Conservation (phyloP, 371 early-diverging fungal species). For the Apophysomyces variabilis region DNA sequence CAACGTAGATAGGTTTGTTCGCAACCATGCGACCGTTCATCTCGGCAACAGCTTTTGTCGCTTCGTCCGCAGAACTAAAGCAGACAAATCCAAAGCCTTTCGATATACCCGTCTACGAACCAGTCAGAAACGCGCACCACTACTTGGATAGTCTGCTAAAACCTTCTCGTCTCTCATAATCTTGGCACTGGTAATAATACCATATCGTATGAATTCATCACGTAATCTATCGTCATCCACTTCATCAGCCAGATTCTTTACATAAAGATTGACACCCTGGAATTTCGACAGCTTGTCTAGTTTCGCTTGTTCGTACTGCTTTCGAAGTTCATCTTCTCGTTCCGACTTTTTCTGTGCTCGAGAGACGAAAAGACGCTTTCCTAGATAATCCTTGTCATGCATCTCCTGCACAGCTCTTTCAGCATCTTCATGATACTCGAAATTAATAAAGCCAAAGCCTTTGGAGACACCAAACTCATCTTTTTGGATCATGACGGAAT, state of each 20-base stretch:
- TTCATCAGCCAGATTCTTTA: constrained; percentile 95
- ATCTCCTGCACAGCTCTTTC: constrained; percentile 89
- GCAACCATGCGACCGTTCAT: constrained; percentile 88
- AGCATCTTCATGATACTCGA: constrained; percentile 89
- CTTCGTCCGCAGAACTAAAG: constrained; percentile 86
- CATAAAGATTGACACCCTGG: constrained; percentile 97
- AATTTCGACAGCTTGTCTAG: constrained; percentile 91
- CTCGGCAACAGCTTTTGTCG: constrained; percentile 83
- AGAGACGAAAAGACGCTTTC: constrained; percentile 94
- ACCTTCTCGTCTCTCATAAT: constrained; percentile 93
- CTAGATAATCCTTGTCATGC: constrained; percentile 88
- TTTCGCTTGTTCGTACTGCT: constrained; percentile 82
- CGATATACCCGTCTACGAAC: constrained; percentile 52
- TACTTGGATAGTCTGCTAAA: not conserved
- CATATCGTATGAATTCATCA: constrained; percentile 89
- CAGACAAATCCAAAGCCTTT: constrained; percentile 93
- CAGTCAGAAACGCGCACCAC: not conserved
- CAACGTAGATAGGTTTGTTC: constrained; percentile 95
- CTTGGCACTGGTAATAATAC: constrained; percentile 95
- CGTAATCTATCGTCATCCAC: constrained; percentile 92
- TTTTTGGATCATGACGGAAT: constrained; percentile 76
- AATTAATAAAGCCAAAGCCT: constrained; percentile 98
- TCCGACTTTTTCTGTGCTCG: constrained; percentile 99
- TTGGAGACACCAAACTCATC: constrained; percentile 86
- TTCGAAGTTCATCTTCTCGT: constrained; percentile 93